Base-by-base conservation (phyloP, 208 protist genomes). In the Wallacemonas sp. region DNA sequence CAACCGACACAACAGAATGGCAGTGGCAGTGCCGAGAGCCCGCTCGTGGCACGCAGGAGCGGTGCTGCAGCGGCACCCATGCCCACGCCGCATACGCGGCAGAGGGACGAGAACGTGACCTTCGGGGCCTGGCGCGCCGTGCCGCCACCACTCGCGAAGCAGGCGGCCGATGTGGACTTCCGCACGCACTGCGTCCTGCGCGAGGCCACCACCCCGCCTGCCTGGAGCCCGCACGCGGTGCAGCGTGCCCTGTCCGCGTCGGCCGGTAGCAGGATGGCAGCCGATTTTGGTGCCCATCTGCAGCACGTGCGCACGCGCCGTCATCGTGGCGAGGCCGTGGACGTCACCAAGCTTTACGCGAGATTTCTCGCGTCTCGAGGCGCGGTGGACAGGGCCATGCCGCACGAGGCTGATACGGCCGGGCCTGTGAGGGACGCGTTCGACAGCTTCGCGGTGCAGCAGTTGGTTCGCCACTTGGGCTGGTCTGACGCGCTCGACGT, bases 111-210 rank as follows among this genome's bases (percentile, higher is more conserved):
- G n/a, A n/a, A 50, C 44, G 65, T 70, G 4, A 33, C 25, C 22
- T 82, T 82, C 65, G 77, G 76, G 18, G 69, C 65, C 36, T 81
- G 76, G 76, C 70, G 76, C 26, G 57, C 45, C 25, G 59, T 29
- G 26, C 44, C 14, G 28, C 66, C 45, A 62, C 46, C 38, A 16
- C 52, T 72, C 3, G 39, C 32, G 1, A 25, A 39, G 46, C 61
- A 28, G 2, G 44, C 65, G 11, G 50, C 38, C 3, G 38, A 57
- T 2, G 55, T 31, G 14, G 71, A 81, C 20, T 50, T 73, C 10
- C 38, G 68, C 29, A 49, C 46, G 28, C 77, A 82, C 72, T 76
- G 77, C 48, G 65, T 82, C 16, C 33, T 82, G n/a, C 77, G 77
- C 16, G 77, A 76, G 26, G 72, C 63, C 12, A 64, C 33, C n/a